A percentile compares a stretch with the other conserved stretches of the same genome.
These are phyloP conservation scores for Ganoderma boninense DNA, from an alignment of 1,284 basidiomycete species.

Conservation along the genomic window DNA sequence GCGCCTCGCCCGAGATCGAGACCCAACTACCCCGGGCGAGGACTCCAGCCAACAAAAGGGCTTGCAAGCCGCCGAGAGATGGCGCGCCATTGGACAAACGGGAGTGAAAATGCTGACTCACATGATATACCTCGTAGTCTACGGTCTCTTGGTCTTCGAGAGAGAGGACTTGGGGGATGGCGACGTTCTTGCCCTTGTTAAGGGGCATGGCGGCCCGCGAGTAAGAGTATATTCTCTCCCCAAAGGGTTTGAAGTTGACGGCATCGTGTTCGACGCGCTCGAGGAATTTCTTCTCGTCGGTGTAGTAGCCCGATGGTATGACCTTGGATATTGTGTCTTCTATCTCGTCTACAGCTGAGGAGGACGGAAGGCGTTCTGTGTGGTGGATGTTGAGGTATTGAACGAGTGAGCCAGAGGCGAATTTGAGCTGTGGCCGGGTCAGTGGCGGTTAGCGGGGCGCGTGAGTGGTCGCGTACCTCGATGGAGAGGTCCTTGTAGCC, in stretches of 20 bases:
- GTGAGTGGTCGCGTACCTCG: slow-evolving; percentile 65
- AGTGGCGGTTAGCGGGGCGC: slow-evolving; percentile 14
- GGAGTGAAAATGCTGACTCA: slow-evolving; percentile 47
- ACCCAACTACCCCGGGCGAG: background rate
- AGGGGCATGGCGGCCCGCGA: slow-evolving; percentile 55
- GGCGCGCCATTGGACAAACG: background rate
- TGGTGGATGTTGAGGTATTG: slow-evolving; percentile 81
- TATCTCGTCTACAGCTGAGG: slow-evolving; percentile 89
- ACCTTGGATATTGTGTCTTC: slow-evolving; percentile 82
- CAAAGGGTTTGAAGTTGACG: slow-evolving; percentile 77
- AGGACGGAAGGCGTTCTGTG: slow-evolving; percentile 70
- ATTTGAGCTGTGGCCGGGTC: slow-evolving; percentile 64
- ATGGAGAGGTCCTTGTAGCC: slow-evolving; percentile 88
- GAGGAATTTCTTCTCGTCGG: slow-evolving; percentile 70
- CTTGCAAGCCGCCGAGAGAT: background rate
- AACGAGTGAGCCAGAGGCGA: slow-evolving; percentile 87
- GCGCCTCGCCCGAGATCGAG: background rate
- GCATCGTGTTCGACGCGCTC: slow-evolving; percentile 79
- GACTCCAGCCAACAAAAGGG: background rate
- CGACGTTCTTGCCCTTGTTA: slow-evolving; percentile 54
- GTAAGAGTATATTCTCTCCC: slow-evolving; percentile 82
- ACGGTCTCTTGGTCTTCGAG: slow-evolving; percentile 68
- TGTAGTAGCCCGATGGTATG: slow-evolving; percentile 81
- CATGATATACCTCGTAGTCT: slow-evolving; percentile 88
- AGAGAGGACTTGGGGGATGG: slow-evolving; percentile 47